Evolutionary conservation across 2,329 filamentous ascomycete species (phyloP).

Genomic region (Fusarium torreyae): DNA sequence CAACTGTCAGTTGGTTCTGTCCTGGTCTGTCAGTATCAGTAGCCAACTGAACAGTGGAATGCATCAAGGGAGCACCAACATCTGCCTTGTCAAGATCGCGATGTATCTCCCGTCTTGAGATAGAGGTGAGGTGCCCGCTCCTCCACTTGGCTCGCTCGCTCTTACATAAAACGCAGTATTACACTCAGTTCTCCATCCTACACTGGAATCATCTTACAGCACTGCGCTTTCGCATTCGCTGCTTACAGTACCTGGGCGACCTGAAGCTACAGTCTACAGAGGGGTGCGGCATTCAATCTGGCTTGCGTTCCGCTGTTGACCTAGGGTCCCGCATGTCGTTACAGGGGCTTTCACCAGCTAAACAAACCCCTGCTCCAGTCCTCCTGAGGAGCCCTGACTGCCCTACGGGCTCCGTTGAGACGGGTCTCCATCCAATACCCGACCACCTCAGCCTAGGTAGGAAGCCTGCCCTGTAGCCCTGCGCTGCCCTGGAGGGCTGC

Average conservation of each 20-base stretch:
- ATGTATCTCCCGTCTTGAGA: conserved; percentile 2
- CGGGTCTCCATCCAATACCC: conserved; percentile 9
- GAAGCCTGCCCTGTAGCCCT: conserved; percentile 34
- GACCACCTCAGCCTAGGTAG: conserved; percentile 14
- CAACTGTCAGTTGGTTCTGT: conserved; percentile 29
- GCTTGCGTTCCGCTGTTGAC: conserved; percentile 26
- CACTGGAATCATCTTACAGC: conserved; percentile 11
- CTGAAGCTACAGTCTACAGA: conserved; percentile 1
- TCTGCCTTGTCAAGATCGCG: conserved; percentile 20
- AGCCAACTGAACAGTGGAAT: too few relatives aligned
- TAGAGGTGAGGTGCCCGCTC: conserved; percentile 5
- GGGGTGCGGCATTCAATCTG: conserved; percentile 25
- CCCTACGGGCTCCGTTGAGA: conserved; percentile 29
- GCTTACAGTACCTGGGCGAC: conserved; percentile 3
- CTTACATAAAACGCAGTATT: conserved; percentile 35
- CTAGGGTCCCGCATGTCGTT: conserved; percentile 7
- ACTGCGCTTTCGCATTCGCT: conserved; percentile 13
- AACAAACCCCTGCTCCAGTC: conserved; percentile 23
- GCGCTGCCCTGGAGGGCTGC: conserved; percentile 41
- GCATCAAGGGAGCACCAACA: background rate
- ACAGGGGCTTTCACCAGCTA: conserved; percentile 16
- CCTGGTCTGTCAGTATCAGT: conserved; percentile 16
- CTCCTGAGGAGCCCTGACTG: conserved; percentile 29
- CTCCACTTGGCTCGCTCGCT: conserved; percentile 23
- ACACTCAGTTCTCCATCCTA: conserved; percentile 13